These are phyloP conservation scores for Xanthoconium purpureum DNA, from an alignment of 768 basidiomycete species.

Conservation along the genomic window DNA sequence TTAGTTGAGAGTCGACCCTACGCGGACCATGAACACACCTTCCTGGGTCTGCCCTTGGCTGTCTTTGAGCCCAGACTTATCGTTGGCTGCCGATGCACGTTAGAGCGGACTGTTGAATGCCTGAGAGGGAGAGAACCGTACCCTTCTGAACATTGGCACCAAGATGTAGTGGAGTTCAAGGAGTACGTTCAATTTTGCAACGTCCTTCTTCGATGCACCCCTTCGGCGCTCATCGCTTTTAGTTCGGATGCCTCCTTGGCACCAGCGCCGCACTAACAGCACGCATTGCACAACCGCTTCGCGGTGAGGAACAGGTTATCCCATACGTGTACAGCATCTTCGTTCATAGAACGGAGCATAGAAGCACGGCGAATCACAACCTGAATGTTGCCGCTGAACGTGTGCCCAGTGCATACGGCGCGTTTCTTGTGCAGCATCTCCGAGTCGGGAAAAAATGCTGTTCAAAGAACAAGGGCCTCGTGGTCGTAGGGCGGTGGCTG, in stretches of 20 bases:
- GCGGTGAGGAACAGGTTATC: background rate
- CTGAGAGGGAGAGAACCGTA: background rate
- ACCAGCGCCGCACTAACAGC: constrained; percentile 11
- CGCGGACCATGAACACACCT: constrained; percentile 5
- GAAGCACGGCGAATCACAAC: background rate
- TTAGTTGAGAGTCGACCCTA: background rate
- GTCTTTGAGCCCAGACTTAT: background rate
- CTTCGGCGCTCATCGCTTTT: constrained; percentile 10
- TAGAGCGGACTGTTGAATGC: background rate
- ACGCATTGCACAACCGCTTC: background rate
- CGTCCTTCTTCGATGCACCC: background rate
- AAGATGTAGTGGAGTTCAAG: background rate
- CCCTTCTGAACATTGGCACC: constrained; percentile 6
- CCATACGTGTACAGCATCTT: background rate
- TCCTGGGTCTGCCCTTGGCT: background rate
- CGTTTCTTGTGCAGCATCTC: background rate
- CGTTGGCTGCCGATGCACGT: constrained; percentile 7
- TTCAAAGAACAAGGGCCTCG: background rate
- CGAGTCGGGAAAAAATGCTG: background rate
- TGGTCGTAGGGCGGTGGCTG: background rate
- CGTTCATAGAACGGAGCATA: background rate
- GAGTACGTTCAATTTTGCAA: background rate
- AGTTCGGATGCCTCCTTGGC: background rate
- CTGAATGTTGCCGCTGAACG: background rate
- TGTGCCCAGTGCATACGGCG: background rate